Evolutionary conservation across 2,329 filamentous ascomycete genomes (phyloP), one percentile per base, ranked within the genome.

Genomic region (Colletotrichum simmondsii): DNA sequence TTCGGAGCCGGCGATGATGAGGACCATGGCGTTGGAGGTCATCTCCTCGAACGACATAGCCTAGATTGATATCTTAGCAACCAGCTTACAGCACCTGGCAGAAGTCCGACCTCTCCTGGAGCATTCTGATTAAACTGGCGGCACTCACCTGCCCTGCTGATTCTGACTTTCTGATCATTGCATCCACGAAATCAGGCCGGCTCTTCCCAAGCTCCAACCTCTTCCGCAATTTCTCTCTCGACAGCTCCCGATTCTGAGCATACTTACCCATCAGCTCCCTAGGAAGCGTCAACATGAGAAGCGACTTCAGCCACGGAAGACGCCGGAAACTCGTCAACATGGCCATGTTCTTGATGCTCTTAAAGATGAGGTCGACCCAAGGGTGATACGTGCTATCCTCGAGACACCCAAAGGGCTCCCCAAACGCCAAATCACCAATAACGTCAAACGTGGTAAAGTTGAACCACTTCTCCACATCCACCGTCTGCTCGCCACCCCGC

Each of bases 1-100:
- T 68, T 82, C 80, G 0, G 76, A 78, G 1, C 81, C 80, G 7
- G 79, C 80, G 12, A 79, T 19, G 30, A 81, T 42, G 11, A 60
- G 35, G 8, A 42, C 22, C 14, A 16, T 16, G 4, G 57, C 10
- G 35, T 60, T 60, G 14, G n/a, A 37, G 2, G 5, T 14, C 14
- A 60, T 22, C 22, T 42, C 57, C 1, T 26, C 26, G 4, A 11
- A 12, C 16, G 3, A 14, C 14, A 30, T 53, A 14, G 64, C 26
- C 61, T 10, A 16, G 1, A 42, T 6, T 24, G 8, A 5, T 10
- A 2, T 4, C 8, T 16, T 12, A 5, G n/a, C 6, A 1, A 19
- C 19, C 8, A 8, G 24, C 54, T 16, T 1, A 14, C 3, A 8
- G 7, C n/a, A 61, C 16, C 56, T 10, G 42, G 11, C 22, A 57